Base-by-base conservation (phyloP, 2,329 filamentous ascomycete genomes). In the Cladosporium sp. region DNA sequence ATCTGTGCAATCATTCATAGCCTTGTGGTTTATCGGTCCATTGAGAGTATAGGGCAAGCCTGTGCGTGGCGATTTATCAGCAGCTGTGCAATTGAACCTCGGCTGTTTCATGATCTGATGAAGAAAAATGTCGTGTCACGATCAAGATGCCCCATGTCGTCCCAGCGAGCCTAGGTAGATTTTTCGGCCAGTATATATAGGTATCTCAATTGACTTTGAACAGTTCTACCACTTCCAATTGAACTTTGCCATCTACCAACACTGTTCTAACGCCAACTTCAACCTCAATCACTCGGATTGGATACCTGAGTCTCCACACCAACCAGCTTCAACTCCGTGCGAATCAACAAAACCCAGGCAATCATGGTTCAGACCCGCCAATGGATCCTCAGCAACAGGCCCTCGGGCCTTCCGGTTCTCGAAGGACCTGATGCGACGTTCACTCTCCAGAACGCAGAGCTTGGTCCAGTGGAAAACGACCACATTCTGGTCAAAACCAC, bases 401-500 rank as follows among this genome's bases (percentile, higher is more conserved):
- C 73, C 4, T 58, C 56, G 24, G 62, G 58, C 29, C 57, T 68
- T 39, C 66, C 68, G 6, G 57, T 66, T 24, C 60, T 73, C 15
- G 43, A 60, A 17, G 71, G 71, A 29, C 56, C 61, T 12, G 59
- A 70, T 39, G 51, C 68, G 5, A 73, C 70, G 39, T 74, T 73
- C 64, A 67, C 62, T 30, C 66, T 74, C 43, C 54, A 63, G 44
- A 67, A 63, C 7, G 55, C 47, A 11, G 55, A 58, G 7, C 36
- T 54, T 2, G 52, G 72, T 2, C 32, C 52, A 27, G 65, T 70
- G 8, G 59, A 64, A 22, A 52, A 68, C 8, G 62, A 69, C 50
- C 66, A 79, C 61, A 63, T 75, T 52, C 69, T 79, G 17, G 53
- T 78, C 48, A 74, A 78, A 61, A 61, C 65, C 2, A 58, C 72